phyloP scores from a whole-genome alignment of 768 basidiomycete genomes.

The Tulasnella sp. region DNA sequence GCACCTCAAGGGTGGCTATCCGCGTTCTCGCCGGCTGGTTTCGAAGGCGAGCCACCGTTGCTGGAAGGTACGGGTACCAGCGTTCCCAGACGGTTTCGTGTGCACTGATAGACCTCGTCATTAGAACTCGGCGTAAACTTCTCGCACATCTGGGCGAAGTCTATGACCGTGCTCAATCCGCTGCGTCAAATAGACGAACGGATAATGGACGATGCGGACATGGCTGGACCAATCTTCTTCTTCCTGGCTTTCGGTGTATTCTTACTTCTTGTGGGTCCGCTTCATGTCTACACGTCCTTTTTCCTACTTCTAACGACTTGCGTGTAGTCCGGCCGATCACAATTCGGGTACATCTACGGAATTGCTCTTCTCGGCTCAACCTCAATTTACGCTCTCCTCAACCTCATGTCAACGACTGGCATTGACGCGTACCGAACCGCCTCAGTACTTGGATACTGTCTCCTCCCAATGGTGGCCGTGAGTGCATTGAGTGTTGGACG shows the following conservation, averaged over 20 bases:
- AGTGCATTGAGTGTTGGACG: constrained; percentile 79
- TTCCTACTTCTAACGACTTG: not conserved
- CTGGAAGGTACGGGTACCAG: constrained; percentile 56
- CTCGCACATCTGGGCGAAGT: constrained; percentile 86
- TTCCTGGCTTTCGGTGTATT: constrained; percentile 90
- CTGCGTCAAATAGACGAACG: constrained; percentile 68
- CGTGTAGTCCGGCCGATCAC: constrained; percentile 86
- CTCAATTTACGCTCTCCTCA: constrained; percentile 88
- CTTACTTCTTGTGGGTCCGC: constrained; percentile 68
- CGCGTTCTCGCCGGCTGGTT: constrained; percentile 88
- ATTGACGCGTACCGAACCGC: constrained; percentile 94
- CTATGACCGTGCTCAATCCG: constrained; percentile 91
- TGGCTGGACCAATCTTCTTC: constrained; percentile 92
- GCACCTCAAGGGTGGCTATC: constrained; percentile 73
- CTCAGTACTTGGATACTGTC: constrained; percentile 91
- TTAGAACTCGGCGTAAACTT: constrained; percentile 97
- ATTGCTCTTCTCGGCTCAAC: constrained; percentile 89
- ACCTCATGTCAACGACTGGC: constrained; percentile 89
- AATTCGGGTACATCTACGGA: constrained; percentile 98
- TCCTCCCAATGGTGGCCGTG: constrained; percentile 93
- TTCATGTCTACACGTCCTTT: too few species aligned
- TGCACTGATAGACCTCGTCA: not conserved
- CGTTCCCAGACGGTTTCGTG: not conserved
- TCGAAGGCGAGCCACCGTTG: constrained; percentile 91
- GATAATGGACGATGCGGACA: constrained; percentile 99